A percentile compares a stretch with the other conserved stretches of the same genome.
Evolutionary conservation across 2,329 filamentous ascomycete species (phyloP).

Genomic region (Alternaria longipes): DNA sequence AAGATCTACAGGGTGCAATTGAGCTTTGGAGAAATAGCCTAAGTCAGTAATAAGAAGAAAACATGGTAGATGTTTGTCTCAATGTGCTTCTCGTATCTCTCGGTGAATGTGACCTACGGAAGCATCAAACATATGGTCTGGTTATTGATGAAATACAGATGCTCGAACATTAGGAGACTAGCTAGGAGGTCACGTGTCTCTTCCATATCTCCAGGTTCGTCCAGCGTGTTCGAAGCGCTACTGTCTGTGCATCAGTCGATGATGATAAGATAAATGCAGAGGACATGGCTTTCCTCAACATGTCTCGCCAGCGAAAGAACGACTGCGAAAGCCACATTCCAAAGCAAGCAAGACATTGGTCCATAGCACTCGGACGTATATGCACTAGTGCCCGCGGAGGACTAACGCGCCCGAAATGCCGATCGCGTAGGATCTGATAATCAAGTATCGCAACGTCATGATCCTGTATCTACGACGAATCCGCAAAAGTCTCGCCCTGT

Average conservation of each 20-base stretch:
- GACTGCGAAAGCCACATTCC: neutral
- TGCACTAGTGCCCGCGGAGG: conserved; percentile 7
- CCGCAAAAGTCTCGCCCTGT: conserved; percentile 10
- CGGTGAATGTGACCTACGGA: neutral
- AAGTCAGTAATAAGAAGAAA: neutral
- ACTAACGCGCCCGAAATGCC: conserved; percentile 2
- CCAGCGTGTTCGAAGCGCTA: neutral
- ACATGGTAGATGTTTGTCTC: neutral
- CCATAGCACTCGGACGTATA: neutral
- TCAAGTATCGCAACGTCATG: conserved; percentile 29
- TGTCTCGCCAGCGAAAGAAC: neutral
- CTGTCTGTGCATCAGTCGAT: neutral
- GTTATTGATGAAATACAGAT: neutral
- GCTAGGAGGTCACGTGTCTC: neutral
- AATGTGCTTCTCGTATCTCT: neutral
- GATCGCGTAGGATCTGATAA: conserved; percentile 8
- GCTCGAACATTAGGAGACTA: too few species aligned
- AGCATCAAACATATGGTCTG: neutral
- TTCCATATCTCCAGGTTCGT: neutral
- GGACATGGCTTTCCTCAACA: neutral
- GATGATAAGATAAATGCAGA: neutral
- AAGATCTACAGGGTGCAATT: conserved; percentile 9
- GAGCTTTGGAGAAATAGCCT: conserved; percentile 8
- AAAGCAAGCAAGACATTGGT: neutral
- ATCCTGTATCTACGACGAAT: conserved; percentile 12